These are phyloP conservation scores for Phytophthora citricola DNA, from an alignment of 352 stramenopile genomes.

Conservation along the genomic window DNA sequence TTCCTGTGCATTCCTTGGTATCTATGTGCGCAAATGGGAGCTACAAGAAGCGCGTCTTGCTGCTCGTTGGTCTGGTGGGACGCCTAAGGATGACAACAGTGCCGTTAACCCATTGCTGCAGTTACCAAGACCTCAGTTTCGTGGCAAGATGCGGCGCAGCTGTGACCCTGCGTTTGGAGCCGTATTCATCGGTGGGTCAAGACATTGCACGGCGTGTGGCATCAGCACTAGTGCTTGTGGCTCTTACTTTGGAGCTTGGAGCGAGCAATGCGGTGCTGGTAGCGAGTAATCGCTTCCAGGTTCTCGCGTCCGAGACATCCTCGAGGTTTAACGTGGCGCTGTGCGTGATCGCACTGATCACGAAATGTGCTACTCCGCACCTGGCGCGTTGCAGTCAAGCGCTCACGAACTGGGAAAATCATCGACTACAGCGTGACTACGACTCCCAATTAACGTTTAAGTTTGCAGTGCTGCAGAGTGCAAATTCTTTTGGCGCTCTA, in stretches of 20 bases:
- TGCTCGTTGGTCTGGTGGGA: constrained; percentile 57
- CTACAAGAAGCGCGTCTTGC: constrained; percentile 49
- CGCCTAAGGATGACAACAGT: constrained; percentile 26
- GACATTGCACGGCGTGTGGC: constrained; percentile 38
- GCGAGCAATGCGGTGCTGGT: constrained; percentile 45
- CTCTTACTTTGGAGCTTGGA: constrained; percentile 35
- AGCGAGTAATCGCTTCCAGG: constrained; percentile 40
- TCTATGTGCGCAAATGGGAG: constrained; percentile 72
- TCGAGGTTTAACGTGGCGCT: constrained; percentile 36
- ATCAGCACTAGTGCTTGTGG: constrained; percentile 32
- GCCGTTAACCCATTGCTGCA: constrained; percentile 24
- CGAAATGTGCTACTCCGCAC: constrained; percentile 24
- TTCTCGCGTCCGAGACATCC: constrained; percentile 17
- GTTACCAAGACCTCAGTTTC: constrained; percentile 62
- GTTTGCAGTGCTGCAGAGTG: constrained; percentile 67
- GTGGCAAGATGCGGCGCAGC: constrained; percentile 56
- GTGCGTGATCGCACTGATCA: constrained; percentile 44
- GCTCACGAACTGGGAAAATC: constrained; percentile 81
- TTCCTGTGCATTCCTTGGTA: constrained; percentile 53
- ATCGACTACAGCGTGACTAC: constrained; percentile 68
- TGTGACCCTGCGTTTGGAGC: constrained; percentile 64
- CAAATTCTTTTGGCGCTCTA: constrained; percentile 64
- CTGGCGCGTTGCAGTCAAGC: constrained; percentile 47
- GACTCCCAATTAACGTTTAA: constrained; percentile 83
- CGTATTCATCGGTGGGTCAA: constrained; percentile 44